Evolutionary conservation across 495 filamentous ascomycete genomes (phyloP), one percentile per base, ranked within the genome.

Genomic region (Lasiosphaeriaceae sp.): DNA sequence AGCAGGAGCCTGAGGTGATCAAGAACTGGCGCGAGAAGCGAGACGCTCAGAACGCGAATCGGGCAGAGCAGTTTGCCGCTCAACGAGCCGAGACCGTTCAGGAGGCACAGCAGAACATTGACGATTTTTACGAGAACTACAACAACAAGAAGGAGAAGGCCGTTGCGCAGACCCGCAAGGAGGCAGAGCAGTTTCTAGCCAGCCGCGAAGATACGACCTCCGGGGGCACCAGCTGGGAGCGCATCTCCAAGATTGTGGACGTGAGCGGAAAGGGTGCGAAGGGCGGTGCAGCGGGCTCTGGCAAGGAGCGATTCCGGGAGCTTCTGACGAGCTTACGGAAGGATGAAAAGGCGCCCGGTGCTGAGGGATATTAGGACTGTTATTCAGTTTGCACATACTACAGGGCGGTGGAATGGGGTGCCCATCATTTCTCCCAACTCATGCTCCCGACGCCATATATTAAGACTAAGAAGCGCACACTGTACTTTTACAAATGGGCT

Each of bases 91-190:
- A 91, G 69, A 96, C 90, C 8, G 74, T 96, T 66, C 83, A 86
- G 70, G 89, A 89, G 60, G 95, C 95, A 37, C 90, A 87, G 57
- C 79, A 88, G 63, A 88, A 91, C 69, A 92, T 97, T 56, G 94
- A 99, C 65, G 95, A 96, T 65, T 99, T 99, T 79, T 99, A 99
- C 77, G 91, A 96, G 70, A 96, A 96, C 70, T 99, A 99, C 82
- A 96, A 96, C 76, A 86, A 86, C 68, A 96, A 96, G 77, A 90
- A 92, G 65, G 94, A 97, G 63, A 97, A 97, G 81, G 80, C 73
- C 54, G 84, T 96, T 59, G 81, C 86, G 41, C 88, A 92, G 76
- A 91, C 95, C 31, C 81, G 87, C 58, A 81, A 86, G 63, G 95
- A 97, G 62, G 94, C 92, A n/a, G 92, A 97, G 69, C 86, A 97